Evolutionary conservation across 1,284 basidiomycete species (phyloP).

Genomic region (Heterobasidion occidentale): DNA sequence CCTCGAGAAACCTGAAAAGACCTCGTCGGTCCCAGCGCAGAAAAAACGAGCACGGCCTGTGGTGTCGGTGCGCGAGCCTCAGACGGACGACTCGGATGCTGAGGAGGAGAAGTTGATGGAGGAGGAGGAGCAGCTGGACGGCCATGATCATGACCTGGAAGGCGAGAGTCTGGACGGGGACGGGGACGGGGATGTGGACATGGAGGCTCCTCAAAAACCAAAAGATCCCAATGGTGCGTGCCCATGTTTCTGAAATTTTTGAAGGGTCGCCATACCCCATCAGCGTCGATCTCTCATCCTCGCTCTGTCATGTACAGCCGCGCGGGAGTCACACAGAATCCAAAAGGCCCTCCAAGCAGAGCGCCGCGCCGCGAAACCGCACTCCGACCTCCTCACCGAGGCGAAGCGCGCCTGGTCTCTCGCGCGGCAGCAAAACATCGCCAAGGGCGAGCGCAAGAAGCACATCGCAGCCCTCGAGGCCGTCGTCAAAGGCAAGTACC

Average conservation of each 20-base stretch:
- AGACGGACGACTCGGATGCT: neutral
- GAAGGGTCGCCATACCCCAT: too few species aligned
- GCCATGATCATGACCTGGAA: neutral
- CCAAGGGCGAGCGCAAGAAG: constrained; percentile 64
- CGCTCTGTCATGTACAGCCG: constrained; percentile 25
- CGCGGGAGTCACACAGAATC: constrained; percentile 58
- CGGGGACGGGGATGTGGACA: neutral
- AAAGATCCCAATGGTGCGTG: neutral
- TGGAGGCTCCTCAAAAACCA: neutral
- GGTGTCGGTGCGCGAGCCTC: neutral
- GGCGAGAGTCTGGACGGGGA: neutral
- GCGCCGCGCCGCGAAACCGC: constrained; percentile 69
- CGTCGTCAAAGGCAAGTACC: constrained; percentile 69
- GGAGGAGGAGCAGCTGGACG: neutral
- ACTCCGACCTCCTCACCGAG: constrained; percentile 62
- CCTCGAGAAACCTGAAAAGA: neutral
- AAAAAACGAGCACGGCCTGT: neutral
- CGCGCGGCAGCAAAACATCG: constrained; percentile 67
- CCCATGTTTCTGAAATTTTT: too few species aligned
- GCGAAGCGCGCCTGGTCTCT: constrained; percentile 82
- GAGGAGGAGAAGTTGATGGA: neutral
- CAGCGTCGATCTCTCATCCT: neutral
- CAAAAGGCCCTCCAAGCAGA: constrained; percentile 59
- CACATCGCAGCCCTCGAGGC: constrained; percentile 68
- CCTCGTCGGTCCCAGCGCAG: neutral